Evolutionary conservation across 805 yeast genomes (phyloP), one percentile per base, ranked within the genome.

Genomic region (Lipomyces mesembrius): DNA sequence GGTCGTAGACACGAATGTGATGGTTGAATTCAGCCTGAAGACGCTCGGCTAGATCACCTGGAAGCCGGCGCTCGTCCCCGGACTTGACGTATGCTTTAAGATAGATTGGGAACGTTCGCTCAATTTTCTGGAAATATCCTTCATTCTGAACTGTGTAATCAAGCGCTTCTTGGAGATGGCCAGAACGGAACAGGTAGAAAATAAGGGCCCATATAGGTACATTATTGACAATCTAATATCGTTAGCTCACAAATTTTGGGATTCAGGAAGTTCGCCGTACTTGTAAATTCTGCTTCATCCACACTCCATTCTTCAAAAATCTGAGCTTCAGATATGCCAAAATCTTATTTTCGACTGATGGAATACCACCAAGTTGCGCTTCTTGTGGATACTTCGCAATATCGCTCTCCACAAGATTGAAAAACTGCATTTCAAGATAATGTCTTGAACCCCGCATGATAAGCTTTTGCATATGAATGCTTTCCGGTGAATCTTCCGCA

Each of bases 151-250:
- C 74, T 1, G 91, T 87, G 61, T 90, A 84, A 51, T 87, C 87
- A 39, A 90, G 79, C 0, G 97, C 97, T 71, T 93, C 98, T 58
- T 85, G 80, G 70, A 85, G 79, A 71, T 90, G 85, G 1, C 99
- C 98, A 2, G 94, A 88, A 74, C 99, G 87, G 61, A 95, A 77
- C 68, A 94, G 81, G 77, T 91, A 94, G 76, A 89, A 95, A 11
- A 95, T 79, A 51, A 92, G 79, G 0, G 97, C 97, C 99, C 99
- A 94, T n/a, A 95, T 85, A 9, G 98, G 98, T 1, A 85, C 81
- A 20, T 92, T 92, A 77, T 94, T 93, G 29, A 92, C 87, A 63
- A 88, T 79, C 53, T 65, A 27, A 8, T 7, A 20, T 25, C 5
- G 20, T 52, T 52, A 52, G 55, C 29, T 17, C 14, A 52, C 14